Percentiles rank a stretch among this genome's conserved stretches.
Conservation (phyloP, 371 early-diverging fungal genomes). For the Rhizopus arrhizus region DNA sequence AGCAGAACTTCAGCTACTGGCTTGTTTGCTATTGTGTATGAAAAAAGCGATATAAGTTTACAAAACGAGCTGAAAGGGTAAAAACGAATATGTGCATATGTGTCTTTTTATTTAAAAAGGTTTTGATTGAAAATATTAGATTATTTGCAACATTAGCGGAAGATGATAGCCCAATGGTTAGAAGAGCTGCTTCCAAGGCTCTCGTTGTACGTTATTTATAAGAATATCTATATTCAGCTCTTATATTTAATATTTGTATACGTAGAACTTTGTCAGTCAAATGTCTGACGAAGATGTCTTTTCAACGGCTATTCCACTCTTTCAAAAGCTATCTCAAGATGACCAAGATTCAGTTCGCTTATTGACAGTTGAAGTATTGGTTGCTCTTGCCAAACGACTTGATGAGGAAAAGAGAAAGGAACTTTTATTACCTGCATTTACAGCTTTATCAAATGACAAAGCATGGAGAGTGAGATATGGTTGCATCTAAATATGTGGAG, state of each 20-base stretch:
- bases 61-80: conserved; percentile 87
- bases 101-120: neutral
- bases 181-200: conserved; percentile 93
- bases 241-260: conserved; percentile 49
- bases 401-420: conserved; percentile 75
- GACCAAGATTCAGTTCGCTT: conserved; percentile 97
- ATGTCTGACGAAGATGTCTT: conserved; percentile 75
- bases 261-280: conserved; percentile 66
- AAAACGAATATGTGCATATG: conserved; percentile 57
- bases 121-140: conserved; percentile 54
- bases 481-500: conserved; percentile 94
- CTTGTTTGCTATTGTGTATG: conserved; percentile 84
- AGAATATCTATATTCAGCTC: neutral
- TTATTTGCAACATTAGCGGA: conserved; percentile 5
- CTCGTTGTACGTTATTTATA: conserved; percentile 61
- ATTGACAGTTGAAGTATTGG: conserved; percentile 88
- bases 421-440: conserved; percentile 73
- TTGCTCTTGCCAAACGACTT: conserved; percentile 86
- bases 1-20: conserved; percentile 93
- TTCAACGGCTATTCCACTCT: conserved; percentile 77
- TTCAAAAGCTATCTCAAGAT: conserved; percentile 79
- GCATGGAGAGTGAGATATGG: conserved; percentile 98
- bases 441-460: conserved; percentile 84
- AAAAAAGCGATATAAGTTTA: conserved; percentile 65
- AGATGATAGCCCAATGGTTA: conserved; percentile 97